phyloP scores from a whole-genome alignment of 805 yeast species.

The Schizosaccharomyces japonicus region DNA sequence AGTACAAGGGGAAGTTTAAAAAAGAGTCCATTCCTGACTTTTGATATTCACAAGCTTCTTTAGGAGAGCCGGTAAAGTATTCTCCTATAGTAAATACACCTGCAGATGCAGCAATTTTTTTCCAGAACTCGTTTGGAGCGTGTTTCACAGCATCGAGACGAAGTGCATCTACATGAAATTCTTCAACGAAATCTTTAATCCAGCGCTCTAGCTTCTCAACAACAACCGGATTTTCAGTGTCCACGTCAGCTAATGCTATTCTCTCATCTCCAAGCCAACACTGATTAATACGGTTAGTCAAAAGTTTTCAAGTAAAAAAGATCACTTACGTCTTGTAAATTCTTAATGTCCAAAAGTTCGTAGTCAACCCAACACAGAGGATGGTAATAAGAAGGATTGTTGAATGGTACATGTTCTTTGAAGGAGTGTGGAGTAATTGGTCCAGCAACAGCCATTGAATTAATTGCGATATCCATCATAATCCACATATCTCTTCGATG shows the following conservation, averaged over 20 bases:
- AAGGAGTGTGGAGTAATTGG: not conserved
- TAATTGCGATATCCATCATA: slow-evolving; percentile 6
- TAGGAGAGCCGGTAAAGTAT: not conserved
- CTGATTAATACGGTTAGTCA: not conserved
- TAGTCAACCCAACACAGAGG: slow-evolving; percentile 5
- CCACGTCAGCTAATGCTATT: slow-evolving; percentile 2
- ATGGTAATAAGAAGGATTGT: slow-evolving; percentile 4
- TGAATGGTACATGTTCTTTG: slow-evolving; percentile 2
- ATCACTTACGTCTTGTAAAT: not conserved
- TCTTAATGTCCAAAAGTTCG: not conserved
- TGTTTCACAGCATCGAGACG: slow-evolving; percentile 6
- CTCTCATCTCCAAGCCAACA: slow-evolving; percentile 7
- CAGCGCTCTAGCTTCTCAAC: not conserved
- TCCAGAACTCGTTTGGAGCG: slow-evolving; percentile 3
- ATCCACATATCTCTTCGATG: slow-evolving; percentile 7
- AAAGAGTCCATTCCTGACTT: slow-evolving; percentile 5
- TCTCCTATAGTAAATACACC: slow-evolving; percentile 6
- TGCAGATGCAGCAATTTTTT: not conserved
- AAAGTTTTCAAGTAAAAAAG: not conserved
- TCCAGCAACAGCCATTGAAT: slow-evolving; percentile 2
- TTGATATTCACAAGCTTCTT: slow-evolving; percentile 5
- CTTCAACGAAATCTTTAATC: slow-evolving; percentile 3
- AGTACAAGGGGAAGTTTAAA: slow-evolving; percentile 6
- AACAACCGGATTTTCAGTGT: not conserved
- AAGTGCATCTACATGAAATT: slow-evolving; percentile 6